Evolutionary conservation across 179 eudicot species (phyloP), one percentile per base, ranked within the genome.

Genomic region (Camellia oleifera): DNA sequence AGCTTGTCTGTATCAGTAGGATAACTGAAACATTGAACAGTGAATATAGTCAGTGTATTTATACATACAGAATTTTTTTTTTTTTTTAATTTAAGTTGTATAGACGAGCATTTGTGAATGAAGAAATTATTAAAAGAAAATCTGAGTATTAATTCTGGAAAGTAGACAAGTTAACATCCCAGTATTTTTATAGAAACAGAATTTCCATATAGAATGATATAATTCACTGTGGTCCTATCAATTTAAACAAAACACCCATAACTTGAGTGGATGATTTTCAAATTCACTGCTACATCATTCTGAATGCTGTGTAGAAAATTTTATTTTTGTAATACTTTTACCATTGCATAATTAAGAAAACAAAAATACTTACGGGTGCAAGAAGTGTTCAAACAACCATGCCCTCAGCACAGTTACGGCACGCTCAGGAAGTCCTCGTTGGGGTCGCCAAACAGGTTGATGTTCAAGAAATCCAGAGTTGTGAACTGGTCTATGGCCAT

Each of bases 381-480:
- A 87, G 48, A 91, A 91, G 80, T 91, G 94, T 14, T 91, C 92
- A 62, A 89, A 91, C 83, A 91, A 73, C 94, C 94, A 91, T 3
- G 92, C 85, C 23, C 91, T 75, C 3, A 91, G 84, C 23, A 91
- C 91, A 5, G 90, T 77, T 12, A 91, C 92, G 12, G 94, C 92
- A 58, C 91, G 90, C 78, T 91, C 92, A 5, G 94, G 94, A 20
- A 91, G 90, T 46, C 94, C 94, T 80, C 94, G 83, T 75, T 91
- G 94, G 40, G 94, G 94, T 7, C 94, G 83, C 94, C 94, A 89
- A 48, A 89, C 89, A 10, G 91, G 94, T 76, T 85, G 94, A 58
- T 83, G 84, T 7, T 89, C 90, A 60, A 82, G 76, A 23, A 81
- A 58, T 67, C 84, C 85, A 4, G 76, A 8, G 65, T 44, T 79